Evolutionary conservation across 2,329 filamentous ascomycete genomes (phyloP).

Genomic region (Plenodomus tracheiphilus): DNA sequence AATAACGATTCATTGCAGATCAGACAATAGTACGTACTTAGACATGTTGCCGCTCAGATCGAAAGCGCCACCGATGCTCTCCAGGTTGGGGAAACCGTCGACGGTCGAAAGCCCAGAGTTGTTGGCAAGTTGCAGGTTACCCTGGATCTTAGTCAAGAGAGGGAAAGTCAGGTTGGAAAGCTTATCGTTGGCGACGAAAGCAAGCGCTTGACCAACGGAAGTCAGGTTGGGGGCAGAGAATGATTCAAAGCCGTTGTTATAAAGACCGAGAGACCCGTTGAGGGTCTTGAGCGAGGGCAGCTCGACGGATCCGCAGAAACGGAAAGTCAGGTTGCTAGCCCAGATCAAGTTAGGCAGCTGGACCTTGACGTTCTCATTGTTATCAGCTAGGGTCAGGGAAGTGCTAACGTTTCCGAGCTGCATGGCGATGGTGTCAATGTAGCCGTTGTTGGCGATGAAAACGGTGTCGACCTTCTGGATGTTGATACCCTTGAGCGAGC

Average conservation of each 20-base stretch:
- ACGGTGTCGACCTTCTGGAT: constrained; percentile 72
- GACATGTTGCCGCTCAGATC: constrained; percentile 84
- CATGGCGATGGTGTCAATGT: constrained; percentile 75
- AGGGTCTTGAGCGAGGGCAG: constrained; percentile 74
- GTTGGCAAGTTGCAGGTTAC: constrained; percentile 85
- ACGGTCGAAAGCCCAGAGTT: constrained; percentile 75
- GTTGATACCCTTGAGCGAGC: constrained; percentile 77
- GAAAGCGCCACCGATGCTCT: constrained; percentile 75
- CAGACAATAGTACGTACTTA: constrained; percentile 61
- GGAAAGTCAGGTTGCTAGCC: constrained; percentile 80
- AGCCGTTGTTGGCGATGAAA: constrained; percentile 82
- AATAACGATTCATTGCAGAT: constrained; percentile 17
- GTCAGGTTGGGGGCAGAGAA: constrained; percentile 73
- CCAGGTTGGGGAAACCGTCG: constrained; percentile 68
- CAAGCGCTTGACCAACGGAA: constrained; percentile 60
- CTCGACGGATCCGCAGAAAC: constrained; percentile 74
- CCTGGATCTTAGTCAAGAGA: constrained; percentile 67
- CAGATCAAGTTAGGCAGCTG: constrained; percentile 76
- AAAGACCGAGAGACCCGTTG: constrained; percentile 81
- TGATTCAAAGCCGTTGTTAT: constrained; percentile 70
- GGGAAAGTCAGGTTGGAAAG: constrained; percentile 77
- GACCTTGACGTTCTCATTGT: constrained; percentile 72
- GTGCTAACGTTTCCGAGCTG: constrained; percentile 75
- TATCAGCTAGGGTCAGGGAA: constrained; percentile 74
- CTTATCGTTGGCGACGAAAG: constrained; percentile 60